Conservation (phyloP, 2,329 filamentous ascomycete genomes). For the Waltergamsia citrina region DNA sequence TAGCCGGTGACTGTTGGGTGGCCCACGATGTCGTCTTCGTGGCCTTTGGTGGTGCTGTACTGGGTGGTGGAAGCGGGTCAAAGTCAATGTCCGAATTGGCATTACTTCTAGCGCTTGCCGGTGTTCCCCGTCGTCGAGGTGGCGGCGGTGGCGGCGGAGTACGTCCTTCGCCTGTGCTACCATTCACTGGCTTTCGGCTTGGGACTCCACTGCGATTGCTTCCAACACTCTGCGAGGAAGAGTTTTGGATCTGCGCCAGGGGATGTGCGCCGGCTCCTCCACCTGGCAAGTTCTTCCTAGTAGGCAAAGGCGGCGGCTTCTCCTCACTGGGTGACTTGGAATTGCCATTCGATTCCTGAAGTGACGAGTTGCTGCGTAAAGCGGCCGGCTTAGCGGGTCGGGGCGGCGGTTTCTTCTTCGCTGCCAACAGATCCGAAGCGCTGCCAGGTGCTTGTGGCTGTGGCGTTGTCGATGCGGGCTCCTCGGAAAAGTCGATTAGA, state of each 20-base stretch:
- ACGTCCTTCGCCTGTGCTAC: conserved; percentile 1
- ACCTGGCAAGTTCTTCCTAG: conserved; percentile 17
- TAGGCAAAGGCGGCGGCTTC: conserved; percentile 22
- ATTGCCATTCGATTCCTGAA: conserved; percentile 9
- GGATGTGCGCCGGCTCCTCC: conserved; percentile 23
- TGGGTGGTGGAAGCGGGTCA: conserved; percentile 26
- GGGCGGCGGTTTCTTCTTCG: conserved; percentile 34
- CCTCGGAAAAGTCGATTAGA: conserved; percentile 51
- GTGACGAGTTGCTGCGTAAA: conserved; percentile 34
- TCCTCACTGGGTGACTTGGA: conserved; percentile 1
- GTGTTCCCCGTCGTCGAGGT: conserved; percentile 33
- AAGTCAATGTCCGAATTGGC: conserved; percentile 26
- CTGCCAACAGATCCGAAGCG: conserved; percentile 16
- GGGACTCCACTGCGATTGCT: no score
- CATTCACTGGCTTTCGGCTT: no score
- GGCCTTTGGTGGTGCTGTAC: conserved; percentile 2
- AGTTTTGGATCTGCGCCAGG: conserved; percentile 29
- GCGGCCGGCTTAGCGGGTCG: conserved; percentile 49
- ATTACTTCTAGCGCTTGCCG: conserved; percentile 18
- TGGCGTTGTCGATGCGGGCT: conserved; percentile 31
- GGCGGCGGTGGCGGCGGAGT: conserved; percentile 33
- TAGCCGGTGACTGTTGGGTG: conserved; percentile 17
- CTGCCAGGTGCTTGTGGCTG: conserved; percentile 14
- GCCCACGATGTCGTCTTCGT: conserved; percentile 1
- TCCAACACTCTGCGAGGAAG: conserved; percentile 20